A percentile compares a stretch with the other conserved stretches of the same genome.
Evolutionary conservation across 495 filamentous ascomycete species (phyloP).

Genomic region (Neurospora africana): DNA sequence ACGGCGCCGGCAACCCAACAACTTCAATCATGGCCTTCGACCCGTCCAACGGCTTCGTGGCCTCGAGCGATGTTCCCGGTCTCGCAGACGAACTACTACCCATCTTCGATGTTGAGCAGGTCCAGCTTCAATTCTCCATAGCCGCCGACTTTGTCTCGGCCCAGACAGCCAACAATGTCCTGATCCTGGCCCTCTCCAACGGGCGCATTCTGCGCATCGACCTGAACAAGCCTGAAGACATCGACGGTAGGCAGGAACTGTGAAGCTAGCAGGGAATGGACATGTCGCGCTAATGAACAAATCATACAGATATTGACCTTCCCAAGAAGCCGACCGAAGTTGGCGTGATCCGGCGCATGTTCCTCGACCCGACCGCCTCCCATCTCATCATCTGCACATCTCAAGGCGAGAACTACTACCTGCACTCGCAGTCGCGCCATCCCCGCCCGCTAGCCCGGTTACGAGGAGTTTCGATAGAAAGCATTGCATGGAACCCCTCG

Average conservation of each 20-base stretch:
- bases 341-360: constrained; percentile 87
- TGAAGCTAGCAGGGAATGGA: background rate
- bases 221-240: constrained; percentile 83
- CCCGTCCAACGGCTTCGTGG: constrained; percentile 40
- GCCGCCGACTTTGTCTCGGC: constrained; percentile 91
- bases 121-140: constrained; percentile 83
- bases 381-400: constrained; percentile 88
- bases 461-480: constrained; percentile 78
- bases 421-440: constrained; percentile 86
- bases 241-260: constrained; percentile 58
- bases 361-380: constrained; percentile 91
- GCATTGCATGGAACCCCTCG: constrained; percentile 92
- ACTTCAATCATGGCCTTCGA: constrained; percentile 33
- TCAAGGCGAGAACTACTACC: constrained; percentile 91
- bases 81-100: constrained; percentile 53
- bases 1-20: background rate
- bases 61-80: constrained; percentile 41
- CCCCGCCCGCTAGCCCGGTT: constrained; percentile 72
- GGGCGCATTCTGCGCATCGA: constrained; percentile 89
- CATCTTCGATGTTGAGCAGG: constrained; percentile 86
- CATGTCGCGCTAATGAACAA: background rate
- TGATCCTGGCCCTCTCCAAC: constrained; percentile 80
- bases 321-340: constrained; percentile 86
- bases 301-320: constrained; percentile 77
- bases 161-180: constrained; percentile 93